A percentile compares a stretch with the other conserved stretches of the same genome.
phyloP scores from a whole-genome alignment of 768 basidiomycete species.

The Suillus luteus region DNA sequence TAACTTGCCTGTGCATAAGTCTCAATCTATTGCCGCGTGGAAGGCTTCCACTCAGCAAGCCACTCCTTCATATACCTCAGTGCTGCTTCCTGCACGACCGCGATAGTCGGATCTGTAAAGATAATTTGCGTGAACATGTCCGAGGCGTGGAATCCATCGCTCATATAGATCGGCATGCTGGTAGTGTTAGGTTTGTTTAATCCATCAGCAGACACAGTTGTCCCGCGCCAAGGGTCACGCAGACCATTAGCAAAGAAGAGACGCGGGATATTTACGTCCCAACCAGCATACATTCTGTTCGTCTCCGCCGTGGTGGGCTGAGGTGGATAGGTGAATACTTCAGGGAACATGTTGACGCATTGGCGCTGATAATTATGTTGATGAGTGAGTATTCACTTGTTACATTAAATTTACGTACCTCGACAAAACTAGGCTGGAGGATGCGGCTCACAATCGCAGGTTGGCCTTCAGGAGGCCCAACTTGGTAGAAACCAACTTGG shows the following conservation, averaged over 20 bases:
- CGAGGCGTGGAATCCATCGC: constrained; percentile 72
- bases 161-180: constrained; percentile 55
- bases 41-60: constrained; percentile 45
- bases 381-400: background rate
- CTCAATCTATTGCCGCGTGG: background rate
- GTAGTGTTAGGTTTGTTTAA: constrained; percentile 48
- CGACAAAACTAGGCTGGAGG: constrained; percentile 29
- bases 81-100: constrained; percentile 53
- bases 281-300: constrained; percentile 58
- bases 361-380: constrained; percentile 47
- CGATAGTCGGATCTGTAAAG: constrained; percentile 50
- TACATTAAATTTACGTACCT: constrained; percentile 21
- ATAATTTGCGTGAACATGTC: constrained; percentile 48
- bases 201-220: constrained; percentile 62
- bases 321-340: constrained; percentile 51
- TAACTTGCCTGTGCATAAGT: background rate
- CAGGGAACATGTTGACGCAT: constrained; percentile 68
- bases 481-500: constrained; percentile 57
- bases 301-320: constrained; percentile 44
- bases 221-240: constrained; percentile 70
- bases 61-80: constrained; percentile 56
- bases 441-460: constrained; percentile 39
- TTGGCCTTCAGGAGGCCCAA: constrained; percentile 38
- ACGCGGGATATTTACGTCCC: constrained; percentile 58
- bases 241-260: constrained; percentile 72